A percentile compares a stretch with the other conserved stretches of the same genome.
Conservation (phyloP, 73 alveolate species). For the Uronychia setigera region DNA sequence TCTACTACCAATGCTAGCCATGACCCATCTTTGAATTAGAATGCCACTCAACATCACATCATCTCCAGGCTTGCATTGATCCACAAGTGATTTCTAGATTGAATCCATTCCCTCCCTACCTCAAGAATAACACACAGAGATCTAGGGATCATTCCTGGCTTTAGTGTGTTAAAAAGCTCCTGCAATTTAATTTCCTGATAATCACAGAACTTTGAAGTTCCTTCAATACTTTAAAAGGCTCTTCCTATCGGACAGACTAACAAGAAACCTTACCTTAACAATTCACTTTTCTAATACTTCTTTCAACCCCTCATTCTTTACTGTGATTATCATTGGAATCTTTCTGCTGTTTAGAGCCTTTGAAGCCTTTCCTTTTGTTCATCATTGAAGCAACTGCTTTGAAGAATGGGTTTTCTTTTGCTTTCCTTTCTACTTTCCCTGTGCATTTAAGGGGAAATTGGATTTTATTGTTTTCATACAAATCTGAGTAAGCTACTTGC, state of each 20-base stretch:
- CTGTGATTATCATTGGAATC: too few relatives aligned
- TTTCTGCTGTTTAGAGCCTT: conserved; percentile 1
- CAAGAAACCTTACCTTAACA: too few relatives aligned
- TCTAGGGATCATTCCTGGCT: conserved; percentile 84
- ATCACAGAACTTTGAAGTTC: conserved; percentile 71
- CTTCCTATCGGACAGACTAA: too few relatives aligned
- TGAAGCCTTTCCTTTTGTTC: conserved; percentile 18
- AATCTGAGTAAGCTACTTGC: conserved; percentile 41
- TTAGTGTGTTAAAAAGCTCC: conserved; percentile 72
- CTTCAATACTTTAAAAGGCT: too few relatives aligned
- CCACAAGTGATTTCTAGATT: conserved; percentile 33
- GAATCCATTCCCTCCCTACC: conserved; percentile 12
- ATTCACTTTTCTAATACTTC: too few relatives aligned
- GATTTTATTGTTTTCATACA: conserved; percentile 42
- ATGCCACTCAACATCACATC: conserved; percentile 87
- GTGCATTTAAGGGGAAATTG: conserved; percentile 63
- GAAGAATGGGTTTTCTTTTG: conserved; percentile 41
- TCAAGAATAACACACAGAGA: conserved; percentile 72
- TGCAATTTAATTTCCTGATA: conserved; percentile 81
- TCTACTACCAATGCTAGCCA: conserved; percentile 27
- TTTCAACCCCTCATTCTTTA: too few relatives aligned
- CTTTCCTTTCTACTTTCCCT: conserved; percentile 50
- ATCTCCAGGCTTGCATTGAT: conserved; percentile 86
- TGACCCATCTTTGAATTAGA: conserved; percentile 81
- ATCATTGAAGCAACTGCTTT: conserved; percentile 24